These are phyloP conservation scores for Eimeria zaria DNA, from an alignment of 169 alveolate species.

Conservation along the genomic window DNA sequence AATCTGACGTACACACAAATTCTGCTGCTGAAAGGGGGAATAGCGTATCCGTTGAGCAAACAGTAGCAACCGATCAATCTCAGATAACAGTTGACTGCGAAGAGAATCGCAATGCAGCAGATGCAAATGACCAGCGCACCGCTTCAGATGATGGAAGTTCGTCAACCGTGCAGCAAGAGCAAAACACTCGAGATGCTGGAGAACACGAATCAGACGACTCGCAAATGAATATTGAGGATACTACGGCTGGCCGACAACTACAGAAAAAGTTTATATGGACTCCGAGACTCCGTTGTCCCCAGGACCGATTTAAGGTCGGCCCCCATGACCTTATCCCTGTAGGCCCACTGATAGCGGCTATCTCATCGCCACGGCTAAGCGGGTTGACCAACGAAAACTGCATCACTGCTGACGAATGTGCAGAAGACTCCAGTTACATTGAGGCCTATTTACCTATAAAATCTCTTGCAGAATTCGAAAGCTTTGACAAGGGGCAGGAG, in stretches of 20 bases:
- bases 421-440: slow-evolving; percentile 50
- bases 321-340: slow-evolving; percentile 71
- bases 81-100: neutral
- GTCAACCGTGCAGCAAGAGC: neutral
- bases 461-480: slow-evolving; percentile 56
- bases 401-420: slow-evolving; percentile 18
- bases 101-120: neutral
- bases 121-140: slow-evolving; percentile 6
- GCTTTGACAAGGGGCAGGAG: slow-evolving; percentile 56
- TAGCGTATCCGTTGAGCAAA: neutral
- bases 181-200: neutral
- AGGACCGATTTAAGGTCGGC: slow-evolving; percentile 7
- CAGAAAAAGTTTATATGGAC: neutral
- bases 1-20: neutral
- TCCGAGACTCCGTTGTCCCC: slow-evolving; percentile 5
- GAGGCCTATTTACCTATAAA: slow-evolving; percentile 61
- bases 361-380: neutral
- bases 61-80: neutral
- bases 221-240: neutral
- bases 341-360: slow-evolving; percentile 68
- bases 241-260: neutral
- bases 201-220: neutral
- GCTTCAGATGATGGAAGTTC: neutral
- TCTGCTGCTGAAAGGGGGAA: neutral
- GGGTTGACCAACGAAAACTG: neutral